Base-by-base conservation (phyloP, 1,284 basidiomycete genomes). In the Phlebopus sp. region DNA sequence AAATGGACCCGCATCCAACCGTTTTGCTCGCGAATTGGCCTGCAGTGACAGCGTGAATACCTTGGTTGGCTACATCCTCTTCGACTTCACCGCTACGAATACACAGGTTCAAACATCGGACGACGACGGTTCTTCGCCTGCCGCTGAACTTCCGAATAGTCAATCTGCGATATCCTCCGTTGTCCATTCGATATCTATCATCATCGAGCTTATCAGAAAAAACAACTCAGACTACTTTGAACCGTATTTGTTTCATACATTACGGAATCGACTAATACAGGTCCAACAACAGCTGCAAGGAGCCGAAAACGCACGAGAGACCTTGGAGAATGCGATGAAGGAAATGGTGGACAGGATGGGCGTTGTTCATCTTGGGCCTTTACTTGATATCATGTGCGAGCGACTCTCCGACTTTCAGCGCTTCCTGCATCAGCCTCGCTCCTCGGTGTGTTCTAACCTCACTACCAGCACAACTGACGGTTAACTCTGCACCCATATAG, bases 211-310 rank as follows among this genome's bases (percentile, higher is more conserved):
- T 32, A 98, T 99, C 58, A 82, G 97, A 47, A 95, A 98, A 68
- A 99, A 99, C 70, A 99, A 99, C 69, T 96, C 94, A 44, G 96
- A 99, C 67, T 97, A 95, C 67, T 96, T 97, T 63, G 97, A 99
- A 71, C 96, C 95, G 13, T 97, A 96, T 67, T 78, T 98, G n/a
- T 97, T 97, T 72, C 93, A 97, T 65, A 94, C 92, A 1, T 72
- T 97, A 37, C 86, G 94, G 42, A 93, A 95, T 64, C 82, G 92
- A 40, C 78, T 97, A 25, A 93, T 97, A 55, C 84, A 86, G 49
- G 79, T 93, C 5, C 90, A 92, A 60, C 90, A 92, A 56, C 82
- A 87, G 42, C 59, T 78, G 42, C 69, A 73, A 15, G 57, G 65
- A 51, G 57, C 74, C 11, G 83, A 86, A 34, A 84, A 86, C 41